These are phyloP conservation scores for Aspergillus fijiensis DNA, from an alignment of 2,329 filamentous ascomycete genomes.

Conservation along the genomic window DNA sequence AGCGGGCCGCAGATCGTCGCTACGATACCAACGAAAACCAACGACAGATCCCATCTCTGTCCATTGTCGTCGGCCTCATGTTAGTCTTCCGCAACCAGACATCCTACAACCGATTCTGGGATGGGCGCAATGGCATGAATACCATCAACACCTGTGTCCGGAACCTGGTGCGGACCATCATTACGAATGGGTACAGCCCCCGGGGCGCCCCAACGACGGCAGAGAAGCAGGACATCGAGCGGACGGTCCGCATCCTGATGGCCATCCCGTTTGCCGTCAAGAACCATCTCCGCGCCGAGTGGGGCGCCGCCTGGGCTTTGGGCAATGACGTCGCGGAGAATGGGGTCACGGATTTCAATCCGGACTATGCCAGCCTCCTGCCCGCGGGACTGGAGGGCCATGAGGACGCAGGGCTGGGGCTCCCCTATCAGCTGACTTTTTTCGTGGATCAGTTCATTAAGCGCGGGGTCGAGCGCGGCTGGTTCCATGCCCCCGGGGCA, in stretches of 20 bases:
- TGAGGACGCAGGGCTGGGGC: conserved; percentile 59
- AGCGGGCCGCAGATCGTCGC: not conserved
- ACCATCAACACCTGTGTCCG: conserved; percentile 59
- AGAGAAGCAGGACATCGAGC: conserved; percentile 59
- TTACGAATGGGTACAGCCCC: conserved; percentile 48
- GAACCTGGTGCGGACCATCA: conserved; percentile 58
- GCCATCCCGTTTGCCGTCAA: conserved; percentile 64
- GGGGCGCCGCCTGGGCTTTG: conserved; percentile 49
- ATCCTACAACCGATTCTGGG: conserved; percentile 65
- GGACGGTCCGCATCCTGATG: conserved; percentile 58
- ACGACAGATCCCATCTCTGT: conserved; percentile 57
- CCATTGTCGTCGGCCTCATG: conserved; percentile 66
- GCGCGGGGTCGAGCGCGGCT: conserved; percentile 54
- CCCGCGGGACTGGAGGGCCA: conserved; percentile 52
- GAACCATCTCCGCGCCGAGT: conserved; percentile 64
- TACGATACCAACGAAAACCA: not conserved
- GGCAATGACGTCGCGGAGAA: conserved; percentile 33
- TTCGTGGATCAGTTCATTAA: conserved; percentile 62
- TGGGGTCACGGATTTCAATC: conserved; percentile 36
- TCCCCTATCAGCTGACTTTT: conserved; percentile 61
- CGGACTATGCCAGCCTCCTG: conserved; percentile 54
- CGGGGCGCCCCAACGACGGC: conserved; percentile 34
- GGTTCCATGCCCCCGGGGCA: conserved; percentile 61
- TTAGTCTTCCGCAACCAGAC: conserved; percentile 67
- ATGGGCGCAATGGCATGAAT: conserved; percentile 57